Evolutionary conservation across 805 yeast species (phyloP), one percentile per base, ranked within the genome.

Genomic region (Saccharomyces jurei): DNA sequence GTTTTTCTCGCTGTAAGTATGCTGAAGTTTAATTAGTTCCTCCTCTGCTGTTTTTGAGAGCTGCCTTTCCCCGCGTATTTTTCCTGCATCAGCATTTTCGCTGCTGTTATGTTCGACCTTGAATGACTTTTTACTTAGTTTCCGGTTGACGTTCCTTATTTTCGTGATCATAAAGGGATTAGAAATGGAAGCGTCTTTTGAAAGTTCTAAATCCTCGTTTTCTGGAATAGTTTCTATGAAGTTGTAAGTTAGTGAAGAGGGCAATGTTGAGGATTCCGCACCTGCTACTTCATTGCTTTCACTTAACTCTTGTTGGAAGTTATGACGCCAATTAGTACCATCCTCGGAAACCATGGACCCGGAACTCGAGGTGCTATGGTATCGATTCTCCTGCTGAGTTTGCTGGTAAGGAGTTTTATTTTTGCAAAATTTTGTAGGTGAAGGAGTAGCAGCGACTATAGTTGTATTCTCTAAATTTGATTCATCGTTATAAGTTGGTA

Each of bases 101-200:
- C 44, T 17, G 17, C 10, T 36, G n/a, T 5, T n/a, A 17, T 17
- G 22, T 36, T 36, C 9, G 17, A 22, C 44, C 13, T 36, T 17
- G 11, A 5, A 9, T 21, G 25, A 17, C 4, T 36, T 17, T 36
- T 36, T 25, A 11, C 44, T 36, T 9, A 36, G 44, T 36, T 36
- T 36, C 44, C 13, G 17, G 36, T 30, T n/a, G 41, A 9, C 30
- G 13, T 25, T 36, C 25, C 52, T 44, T 36, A 56, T 49, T 47
- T 61, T 62, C 3, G 65, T 41, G 5, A 55, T 52, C 41, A 58
- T 58, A 47, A 60, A 64, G 9, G 66, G 67, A 32, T 64, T 63
- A 5, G 68, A 64, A 27, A 62, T 32, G 4, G 63, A 54, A 5
- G 49, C 41, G 52, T 60, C 57, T 21, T 53, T 58, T 2, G 64